Evolutionary conservation across 169 alveolate genomes (phyloP).

Genomic region (Plasmodium vivax): DNA sequence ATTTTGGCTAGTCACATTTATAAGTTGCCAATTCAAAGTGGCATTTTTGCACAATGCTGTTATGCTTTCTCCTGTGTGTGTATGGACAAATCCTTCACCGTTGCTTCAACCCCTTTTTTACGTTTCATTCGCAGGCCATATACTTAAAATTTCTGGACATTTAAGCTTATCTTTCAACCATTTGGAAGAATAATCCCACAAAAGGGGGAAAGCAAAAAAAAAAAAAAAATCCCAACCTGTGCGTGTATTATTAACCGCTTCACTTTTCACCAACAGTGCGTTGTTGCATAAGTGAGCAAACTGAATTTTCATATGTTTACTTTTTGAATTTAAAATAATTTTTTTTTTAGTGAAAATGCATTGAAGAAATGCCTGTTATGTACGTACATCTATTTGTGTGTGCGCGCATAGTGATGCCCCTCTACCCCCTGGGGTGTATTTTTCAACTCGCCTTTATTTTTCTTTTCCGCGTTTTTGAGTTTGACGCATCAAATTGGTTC

Average conservation of each 20-base stretch:
- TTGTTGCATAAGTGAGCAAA: neutral
- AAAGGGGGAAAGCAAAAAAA: neutral
- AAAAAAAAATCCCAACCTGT: neutral
- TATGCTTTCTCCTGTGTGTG: neutral
- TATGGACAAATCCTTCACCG: neutral
- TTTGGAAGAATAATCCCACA: neutral
- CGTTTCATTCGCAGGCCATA: conserved; percentile 42
- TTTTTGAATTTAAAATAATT: neutral
- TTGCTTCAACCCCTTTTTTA: neutral
- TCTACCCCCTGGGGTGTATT: neutral
- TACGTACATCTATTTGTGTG: neutral
- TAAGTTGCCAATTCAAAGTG: neutral
- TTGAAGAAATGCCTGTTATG: neutral
- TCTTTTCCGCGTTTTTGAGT: neutral
- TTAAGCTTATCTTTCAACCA: neutral
- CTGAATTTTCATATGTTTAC: neutral
- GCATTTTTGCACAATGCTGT: neutral
- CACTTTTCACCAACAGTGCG: neutral
- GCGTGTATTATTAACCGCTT: neutral
- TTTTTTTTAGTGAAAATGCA: neutral
- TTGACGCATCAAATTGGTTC: neutral
- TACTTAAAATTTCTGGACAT: conserved; percentile 55
- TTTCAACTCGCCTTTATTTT: neutral
- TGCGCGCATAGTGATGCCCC: neutral
- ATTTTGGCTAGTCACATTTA: neutral